A percentile compares a stretch with the other conserved stretches of the same genome.
Evolutionary conservation across 73 alveolate genomes (phyloP).

Genomic region (Blepharisma japonicum): DNA sequence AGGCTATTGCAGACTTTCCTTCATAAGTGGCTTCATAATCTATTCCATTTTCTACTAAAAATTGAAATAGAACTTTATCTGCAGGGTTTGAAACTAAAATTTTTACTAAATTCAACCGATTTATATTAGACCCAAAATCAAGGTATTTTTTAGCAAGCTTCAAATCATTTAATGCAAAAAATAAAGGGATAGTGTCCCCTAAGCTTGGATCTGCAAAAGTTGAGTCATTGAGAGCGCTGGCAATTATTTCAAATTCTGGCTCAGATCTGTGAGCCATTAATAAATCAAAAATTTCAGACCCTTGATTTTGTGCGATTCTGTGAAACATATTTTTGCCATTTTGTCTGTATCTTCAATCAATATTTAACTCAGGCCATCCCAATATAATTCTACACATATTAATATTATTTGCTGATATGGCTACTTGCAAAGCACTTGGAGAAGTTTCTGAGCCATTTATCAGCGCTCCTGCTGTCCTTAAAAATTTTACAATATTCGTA

Average conservation of each 20-base stretch:
- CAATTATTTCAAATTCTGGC: neutral
- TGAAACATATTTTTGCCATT: slow-evolving; percentile 19
- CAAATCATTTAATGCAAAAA: neutral
- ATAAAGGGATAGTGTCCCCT: slow-evolving; percentile 11
- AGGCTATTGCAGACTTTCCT: neutral
- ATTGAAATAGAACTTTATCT: neutral
- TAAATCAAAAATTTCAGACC: neutral
- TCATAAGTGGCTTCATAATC: neutral
- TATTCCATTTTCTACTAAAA: neutral
- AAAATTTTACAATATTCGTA: neutral
- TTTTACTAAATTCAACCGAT: slow-evolving; percentile 9
- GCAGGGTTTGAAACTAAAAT: neutral
- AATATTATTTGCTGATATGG: neutral
- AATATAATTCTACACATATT: neutral
- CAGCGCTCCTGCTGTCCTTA: neutral
- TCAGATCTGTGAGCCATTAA: neutral
- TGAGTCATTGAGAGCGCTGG: neutral
- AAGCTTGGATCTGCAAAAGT: neutral
- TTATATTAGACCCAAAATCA: neutral
- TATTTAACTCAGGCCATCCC: neutral
- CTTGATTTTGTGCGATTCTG: slow-evolving; percentile 7
- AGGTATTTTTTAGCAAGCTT: neutral
- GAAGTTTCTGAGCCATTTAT: neutral
- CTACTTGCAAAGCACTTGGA: slow-evolving; percentile 25
- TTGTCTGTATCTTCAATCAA: slow-evolving; percentile 9